Conservation (phyloP, 2,329 filamentous ascomycete species). For the Metarhizium sp. region DNA sequence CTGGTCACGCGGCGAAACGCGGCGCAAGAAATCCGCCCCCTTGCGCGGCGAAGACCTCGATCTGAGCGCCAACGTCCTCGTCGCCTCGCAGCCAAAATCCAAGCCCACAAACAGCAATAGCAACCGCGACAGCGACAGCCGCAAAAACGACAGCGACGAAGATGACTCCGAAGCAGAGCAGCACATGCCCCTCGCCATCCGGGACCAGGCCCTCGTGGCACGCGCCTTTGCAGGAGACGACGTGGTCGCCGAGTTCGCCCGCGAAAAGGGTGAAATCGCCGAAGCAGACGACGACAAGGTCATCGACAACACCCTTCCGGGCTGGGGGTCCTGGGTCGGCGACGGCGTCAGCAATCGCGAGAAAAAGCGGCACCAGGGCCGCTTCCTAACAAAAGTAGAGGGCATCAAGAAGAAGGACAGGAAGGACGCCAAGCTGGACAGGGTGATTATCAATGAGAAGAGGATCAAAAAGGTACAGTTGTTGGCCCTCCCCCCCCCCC, state of each 20-base stretch:
- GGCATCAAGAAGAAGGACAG: constrained; percentile 69
- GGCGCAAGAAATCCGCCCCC: constrained; percentile 23
- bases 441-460: constrained; percentile 91
- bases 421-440: constrained; percentile 71
- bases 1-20: constrained; percentile 31
- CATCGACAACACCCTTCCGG: constrained; percentile 76
- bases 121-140: constrained; percentile 4
- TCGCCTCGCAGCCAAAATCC: constrained; percentile 9
- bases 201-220: constrained; percentile 61
- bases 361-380: constrained; percentile 51
- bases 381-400: constrained; percentile 56
- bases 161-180: constrained; percentile 34
- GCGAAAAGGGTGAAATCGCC: constrained; percentile 64
- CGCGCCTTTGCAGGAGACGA: constrained; percentile 85
- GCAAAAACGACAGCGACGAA: constrained; percentile 17
- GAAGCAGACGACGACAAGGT: constrained; percentile 76
- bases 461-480: constrained; percentile 65
- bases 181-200: constrained; percentile 47
- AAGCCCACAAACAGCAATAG: background rate
- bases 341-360: constrained; percentile 67
- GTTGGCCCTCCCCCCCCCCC: constrained; percentile 1
- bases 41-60: constrained; percentile 29
- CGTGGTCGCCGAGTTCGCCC: constrained; percentile 68
- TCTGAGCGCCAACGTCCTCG: constrained; percentile 25
- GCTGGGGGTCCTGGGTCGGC: constrained; percentile 91